phyloP scores from a whole-genome alignment of 371 early-diverging fungal genomes.

The Mortierella sp. region DNA sequence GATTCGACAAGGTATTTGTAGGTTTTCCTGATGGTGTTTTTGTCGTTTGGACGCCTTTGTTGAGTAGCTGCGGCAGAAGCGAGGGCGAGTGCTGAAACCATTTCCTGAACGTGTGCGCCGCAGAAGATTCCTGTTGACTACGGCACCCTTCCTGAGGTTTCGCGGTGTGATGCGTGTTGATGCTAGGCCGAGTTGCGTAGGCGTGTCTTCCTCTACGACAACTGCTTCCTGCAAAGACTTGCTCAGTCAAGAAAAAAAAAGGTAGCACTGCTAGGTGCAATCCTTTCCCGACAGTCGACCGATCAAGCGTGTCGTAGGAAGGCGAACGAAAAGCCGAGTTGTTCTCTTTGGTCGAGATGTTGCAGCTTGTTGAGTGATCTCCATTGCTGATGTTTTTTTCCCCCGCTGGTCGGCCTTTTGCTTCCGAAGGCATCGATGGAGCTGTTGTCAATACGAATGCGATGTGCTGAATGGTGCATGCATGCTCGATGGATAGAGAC shows the following conservation, averaged over 20 bases:
- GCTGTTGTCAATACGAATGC: neutral
- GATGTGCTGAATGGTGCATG: neutral
- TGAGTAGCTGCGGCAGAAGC: neutral
- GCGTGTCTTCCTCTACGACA: neutral
- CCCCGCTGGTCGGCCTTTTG: neutral
- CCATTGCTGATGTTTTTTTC: slow-evolving; percentile 10
- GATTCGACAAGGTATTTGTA: neutral
- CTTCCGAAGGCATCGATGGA: neutral
- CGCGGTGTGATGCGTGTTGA: neutral
- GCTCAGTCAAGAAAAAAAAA: neutral
- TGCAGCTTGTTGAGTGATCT: neutral
- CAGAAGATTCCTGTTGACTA: neutral
- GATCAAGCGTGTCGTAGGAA: neutral
- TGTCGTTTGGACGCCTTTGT: neutral
- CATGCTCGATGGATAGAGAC: slow-evolving; percentile 2
- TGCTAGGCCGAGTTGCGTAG: neutral
- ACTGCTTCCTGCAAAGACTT: neutral
- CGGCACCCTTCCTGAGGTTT: neutral
- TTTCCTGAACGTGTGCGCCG: neutral
- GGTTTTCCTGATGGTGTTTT: neutral
- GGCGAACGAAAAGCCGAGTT: neutral
- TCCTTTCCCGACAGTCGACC: neutral
- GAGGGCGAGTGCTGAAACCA: neutral
- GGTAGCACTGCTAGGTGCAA: neutral
- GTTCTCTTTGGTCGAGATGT: neutral